Conservation (phyloP, 768 basidiomycete genomes). For the Dentipellis fragilis region DNA sequence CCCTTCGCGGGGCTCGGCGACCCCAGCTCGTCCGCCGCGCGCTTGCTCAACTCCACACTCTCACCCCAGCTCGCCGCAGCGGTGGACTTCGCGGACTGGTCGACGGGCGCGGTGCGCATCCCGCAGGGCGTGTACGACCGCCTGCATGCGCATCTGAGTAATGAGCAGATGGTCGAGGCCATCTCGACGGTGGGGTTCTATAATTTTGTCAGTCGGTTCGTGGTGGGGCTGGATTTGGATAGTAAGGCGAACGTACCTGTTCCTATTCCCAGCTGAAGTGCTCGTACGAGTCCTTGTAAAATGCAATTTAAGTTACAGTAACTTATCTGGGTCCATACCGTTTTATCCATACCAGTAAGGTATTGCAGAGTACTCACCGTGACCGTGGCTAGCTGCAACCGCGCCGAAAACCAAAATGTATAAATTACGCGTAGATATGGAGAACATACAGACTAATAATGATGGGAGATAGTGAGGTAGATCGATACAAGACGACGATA, state of each 20-base stretch:
- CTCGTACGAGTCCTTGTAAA: too few relatives aligned
- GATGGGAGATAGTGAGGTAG: not conserved
- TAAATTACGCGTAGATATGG: too few relatives aligned
- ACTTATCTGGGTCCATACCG: too few relatives aligned
- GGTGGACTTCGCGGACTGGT: conserved; percentile 21
- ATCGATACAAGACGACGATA: not conserved
- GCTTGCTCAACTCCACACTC: conserved; percentile 8
- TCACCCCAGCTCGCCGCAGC: conserved; percentile 21
- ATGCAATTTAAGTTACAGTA: too few relatives aligned
- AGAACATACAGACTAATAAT: too few relatives aligned
- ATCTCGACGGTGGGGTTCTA: conserved; percentile 22
- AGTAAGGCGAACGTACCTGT: conserved; percentile 20
- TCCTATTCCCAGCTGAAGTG: conserved; percentile 17
- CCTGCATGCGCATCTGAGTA: conserved; percentile 17
- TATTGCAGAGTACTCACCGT: too few relatives aligned
- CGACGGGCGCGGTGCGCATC: conserved; percentile 20
- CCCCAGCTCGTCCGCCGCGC: conserved; percentile 1
- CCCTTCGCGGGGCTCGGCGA: conserved; percentile 9
- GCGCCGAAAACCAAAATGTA: too few relatives aligned
- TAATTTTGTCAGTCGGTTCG: conserved; percentile 21
- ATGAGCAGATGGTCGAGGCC: conserved; percentile 23
- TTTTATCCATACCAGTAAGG: too few relatives aligned
- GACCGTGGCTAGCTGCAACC: too few relatives aligned
- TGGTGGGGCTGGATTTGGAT: conserved; percentile 25
- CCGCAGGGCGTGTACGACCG: conserved; percentile 20